A percentile compares a stretch with the other conserved stretches of the same genome.
These are phyloP conservation scores for Pyronema domesticum DNA, from an alignment of 495 filamentous ascomycete genomes.

Conservation along the genomic window DNA sequence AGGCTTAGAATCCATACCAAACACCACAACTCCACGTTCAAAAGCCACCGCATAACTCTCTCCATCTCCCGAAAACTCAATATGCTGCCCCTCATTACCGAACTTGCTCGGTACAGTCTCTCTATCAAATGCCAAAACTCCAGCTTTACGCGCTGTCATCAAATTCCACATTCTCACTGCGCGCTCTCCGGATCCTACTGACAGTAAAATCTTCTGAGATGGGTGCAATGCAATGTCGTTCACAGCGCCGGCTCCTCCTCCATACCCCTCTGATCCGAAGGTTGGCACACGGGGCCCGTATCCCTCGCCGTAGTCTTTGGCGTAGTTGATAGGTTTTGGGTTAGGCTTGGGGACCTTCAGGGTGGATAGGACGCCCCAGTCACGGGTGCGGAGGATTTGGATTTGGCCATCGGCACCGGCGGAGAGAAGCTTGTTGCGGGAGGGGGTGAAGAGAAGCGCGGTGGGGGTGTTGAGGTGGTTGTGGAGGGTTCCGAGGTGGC, in stretches of 20 bases:
- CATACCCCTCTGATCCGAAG: constrained; percentile 36
- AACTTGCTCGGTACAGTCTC: constrained; percentile 25
- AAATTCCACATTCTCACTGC: constrained; percentile 93
- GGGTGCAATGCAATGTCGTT: constrained; percentile 94
- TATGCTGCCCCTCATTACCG: constrained; percentile 50
- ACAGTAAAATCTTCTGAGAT: constrained; percentile 87
- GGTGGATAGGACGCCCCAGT: constrained; percentile 76
- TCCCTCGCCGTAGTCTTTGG: constrained; percentile 50
- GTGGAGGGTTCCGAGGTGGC: constrained; percentile 67
- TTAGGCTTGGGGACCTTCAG: constrained; percentile 84
- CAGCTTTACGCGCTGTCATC: constrained; percentile 87
- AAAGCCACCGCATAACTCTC: constrained; percentile 82
- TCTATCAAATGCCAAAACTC: constrained; percentile 65
- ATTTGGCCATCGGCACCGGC: constrained; percentile 76
- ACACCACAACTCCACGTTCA: constrained; percentile 68
- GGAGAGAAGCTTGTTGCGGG: constrained; percentile 67
- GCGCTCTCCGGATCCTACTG: constrained; percentile 68
- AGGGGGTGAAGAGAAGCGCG: constrained; percentile 55
- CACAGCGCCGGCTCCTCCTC: constrained; percentile 68
- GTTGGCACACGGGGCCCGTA: constrained; percentile 82
- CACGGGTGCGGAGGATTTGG: constrained; percentile 64
- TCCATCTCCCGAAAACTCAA: constrained; percentile 54
- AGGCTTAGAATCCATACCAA: constrained; percentile 71
- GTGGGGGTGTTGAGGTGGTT: constrained; percentile 73
- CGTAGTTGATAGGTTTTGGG: constrained; percentile 36